Conservation (phyloP, 768 basidiomycete species). For the Basidioascus undulatus region DNA sequence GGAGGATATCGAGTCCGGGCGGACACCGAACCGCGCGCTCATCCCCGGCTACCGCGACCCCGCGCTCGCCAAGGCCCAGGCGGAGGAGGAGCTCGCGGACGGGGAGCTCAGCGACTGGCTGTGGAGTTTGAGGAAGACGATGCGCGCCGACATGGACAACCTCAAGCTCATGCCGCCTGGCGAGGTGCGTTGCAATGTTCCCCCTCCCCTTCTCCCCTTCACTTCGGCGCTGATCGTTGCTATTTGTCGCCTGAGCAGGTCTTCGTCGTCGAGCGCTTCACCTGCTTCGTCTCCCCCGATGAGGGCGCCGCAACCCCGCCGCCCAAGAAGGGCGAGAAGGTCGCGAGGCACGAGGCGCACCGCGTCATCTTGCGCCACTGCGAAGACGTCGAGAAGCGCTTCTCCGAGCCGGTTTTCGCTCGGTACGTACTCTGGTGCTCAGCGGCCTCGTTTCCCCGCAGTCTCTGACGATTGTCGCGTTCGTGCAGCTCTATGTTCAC, state of each 20-base stretch:
- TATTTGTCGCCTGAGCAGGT: too few relatives aligned
- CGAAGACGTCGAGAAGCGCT: slow-evolving; percentile 12
- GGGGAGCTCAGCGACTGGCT: slow-evolving; percentile 17
- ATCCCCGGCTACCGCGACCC: slow-evolving; percentile 13
- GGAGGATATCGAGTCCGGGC: slow-evolving; percentile 9
- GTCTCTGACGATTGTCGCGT: too few relatives aligned
- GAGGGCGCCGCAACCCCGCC: too few relatives aligned
- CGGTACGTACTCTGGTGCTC: too few relatives aligned
- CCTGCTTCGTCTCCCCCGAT: slow-evolving; percentile 9
- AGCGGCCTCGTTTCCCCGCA: too few relatives aligned
- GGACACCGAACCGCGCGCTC: slow-evolving; percentile 11
- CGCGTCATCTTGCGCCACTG: slow-evolving; percentile 10
- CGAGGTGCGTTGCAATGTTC: slow-evolving; percentile 3
- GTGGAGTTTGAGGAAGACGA: slow-evolving; percentile 17
- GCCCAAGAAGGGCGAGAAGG: neutral
- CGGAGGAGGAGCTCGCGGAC: slow-evolving; percentile 7
- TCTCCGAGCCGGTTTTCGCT: slow-evolving; percentile 11
- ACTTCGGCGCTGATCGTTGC: too few relatives aligned
- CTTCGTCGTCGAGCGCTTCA: slow-evolving; percentile 8
- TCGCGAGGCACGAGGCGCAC: slow-evolving; percentile 8
- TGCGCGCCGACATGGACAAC: slow-evolving; percentile 19
- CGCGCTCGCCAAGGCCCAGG: slow-evolving; percentile 1
- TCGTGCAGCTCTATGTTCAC: too few relatives aligned
- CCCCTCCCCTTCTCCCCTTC: too few relatives aligned
- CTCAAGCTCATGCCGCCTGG: slow-evolving; percentile 21